phyloP scores from a whole-genome alignment of 352 stramenopile genomes.

The Phytophthora sansomeana region DNA sequence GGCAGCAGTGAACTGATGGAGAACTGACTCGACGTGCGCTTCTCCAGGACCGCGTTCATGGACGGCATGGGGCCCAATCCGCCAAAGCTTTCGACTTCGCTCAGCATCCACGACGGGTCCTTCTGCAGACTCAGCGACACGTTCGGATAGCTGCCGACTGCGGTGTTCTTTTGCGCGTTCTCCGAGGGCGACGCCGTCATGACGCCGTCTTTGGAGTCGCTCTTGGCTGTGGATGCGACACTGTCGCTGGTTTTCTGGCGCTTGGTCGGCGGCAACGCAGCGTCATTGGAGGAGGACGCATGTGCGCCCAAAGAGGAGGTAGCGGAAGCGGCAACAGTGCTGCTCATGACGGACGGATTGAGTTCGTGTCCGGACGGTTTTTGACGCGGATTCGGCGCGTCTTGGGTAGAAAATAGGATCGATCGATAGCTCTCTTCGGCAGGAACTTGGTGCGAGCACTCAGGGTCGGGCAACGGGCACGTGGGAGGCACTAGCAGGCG shows the following conservation, averaged over 20 bases:
- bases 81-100: conserved; percentile 74
- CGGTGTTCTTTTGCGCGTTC: conserved; percentile 32
- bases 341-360: conserved; percentile 28
- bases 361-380: conserved; percentile 2
- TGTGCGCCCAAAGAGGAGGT: background rate
- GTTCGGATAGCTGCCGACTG: conserved; percentile 39
- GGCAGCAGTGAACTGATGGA: conserved; percentile 79
- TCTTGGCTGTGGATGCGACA: conserved; percentile 19
- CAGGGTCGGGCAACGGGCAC: background rate
- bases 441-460: conserved; percentile 3
- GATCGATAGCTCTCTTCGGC: conserved; percentile 3
- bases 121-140: conserved; percentile 75
- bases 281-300: background rate
- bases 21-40: conserved; percentile 78
- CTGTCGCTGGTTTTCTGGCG: conserved; percentile 61
- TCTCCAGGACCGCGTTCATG: conserved; percentile 76
- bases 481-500: conserved; percentile 1
- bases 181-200: conserved; percentile 21
- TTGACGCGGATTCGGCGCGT: background rate
- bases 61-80: conserved; percentile 71
- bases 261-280: conserved; percentile 48
- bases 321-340: conserved; percentile 5
- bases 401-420: background rate
- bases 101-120: conserved; percentile 78
- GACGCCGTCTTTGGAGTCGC: conserved; percentile 37